Conservation (phyloP, 2,329 filamentous ascomycete genomes). For the Sporothrix inflata region DNA sequence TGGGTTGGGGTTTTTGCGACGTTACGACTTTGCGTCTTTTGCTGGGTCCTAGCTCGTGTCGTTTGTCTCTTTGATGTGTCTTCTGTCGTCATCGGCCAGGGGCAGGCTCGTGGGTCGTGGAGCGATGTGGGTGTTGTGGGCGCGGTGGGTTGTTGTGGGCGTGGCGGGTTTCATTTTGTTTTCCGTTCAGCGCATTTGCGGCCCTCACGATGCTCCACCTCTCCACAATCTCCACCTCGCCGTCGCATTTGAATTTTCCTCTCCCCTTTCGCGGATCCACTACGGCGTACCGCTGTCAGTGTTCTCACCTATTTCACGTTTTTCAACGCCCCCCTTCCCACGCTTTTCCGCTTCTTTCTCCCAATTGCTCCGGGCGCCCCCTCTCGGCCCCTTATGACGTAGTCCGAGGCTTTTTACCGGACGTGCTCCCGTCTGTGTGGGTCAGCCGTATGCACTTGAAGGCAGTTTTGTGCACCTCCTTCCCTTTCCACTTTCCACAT, state of each 20-base stretch:
- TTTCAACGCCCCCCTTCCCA: too few relatives aligned
- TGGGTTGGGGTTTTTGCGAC: conserved; percentile 10
- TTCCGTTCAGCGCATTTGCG: background rate
- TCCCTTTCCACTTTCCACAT: conserved; percentile 1
- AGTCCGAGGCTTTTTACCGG: background rate
- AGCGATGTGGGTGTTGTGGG: background rate
- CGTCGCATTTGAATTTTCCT: conserved; percentile 16
- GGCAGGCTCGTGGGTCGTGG: background rate
- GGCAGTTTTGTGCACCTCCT: too few relatives aligned
- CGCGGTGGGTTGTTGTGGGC: background rate
- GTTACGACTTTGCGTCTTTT: too few relatives aligned
- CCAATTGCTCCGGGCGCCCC: background rate
- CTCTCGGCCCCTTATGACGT: background rate
- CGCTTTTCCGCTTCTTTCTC: too few relatives aligned
- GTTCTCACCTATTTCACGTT: too few relatives aligned
- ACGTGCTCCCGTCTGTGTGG: conserved; percentile 6
- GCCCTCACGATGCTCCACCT: background rate
- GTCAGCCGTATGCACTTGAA: background rate
- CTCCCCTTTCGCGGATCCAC: background rate
- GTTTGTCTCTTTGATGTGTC: background rate
- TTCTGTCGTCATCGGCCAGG: conserved; percentile 15
- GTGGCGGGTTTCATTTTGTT: background rate
- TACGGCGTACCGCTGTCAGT: too few relatives aligned
- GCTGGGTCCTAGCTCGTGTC: background rate
- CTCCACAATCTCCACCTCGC: conserved; percentile 2